phyloP scores from a whole-genome alignment of 2,329 filamentous ascomycete genomes.

The Periconia sp. region DNA sequence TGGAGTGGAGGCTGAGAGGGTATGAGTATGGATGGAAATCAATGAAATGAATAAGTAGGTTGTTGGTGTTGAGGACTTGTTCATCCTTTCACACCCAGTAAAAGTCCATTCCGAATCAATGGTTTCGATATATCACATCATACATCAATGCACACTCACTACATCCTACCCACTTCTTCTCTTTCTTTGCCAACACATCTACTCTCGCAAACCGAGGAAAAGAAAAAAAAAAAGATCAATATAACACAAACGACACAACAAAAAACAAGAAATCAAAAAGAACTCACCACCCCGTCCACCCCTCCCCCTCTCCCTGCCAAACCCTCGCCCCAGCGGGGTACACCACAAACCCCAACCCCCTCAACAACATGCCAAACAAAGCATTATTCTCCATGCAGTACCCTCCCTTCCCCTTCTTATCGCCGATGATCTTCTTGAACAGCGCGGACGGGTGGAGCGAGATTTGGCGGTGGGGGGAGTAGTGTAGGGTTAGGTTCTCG shows the following conservation, averaged over 20 bases:
- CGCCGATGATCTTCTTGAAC: constrained; percentile 58
- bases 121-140: too few relatives aligned
- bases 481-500: constrained; percentile 59
- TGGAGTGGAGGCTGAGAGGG: too few relatives aligned
- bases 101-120: too few relatives aligned
- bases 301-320: constrained; percentile 18
- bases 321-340: constrained; percentile 47
- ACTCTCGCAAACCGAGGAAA: too few relatives aligned
- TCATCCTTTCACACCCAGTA: too few relatives aligned
- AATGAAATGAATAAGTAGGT: too few relatives aligned
- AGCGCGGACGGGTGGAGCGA: constrained; percentile 53
- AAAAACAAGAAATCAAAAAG: not conserved
- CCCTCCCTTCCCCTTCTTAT: constrained; percentile 53
- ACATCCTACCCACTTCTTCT: too few relatives aligned
- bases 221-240: too few relatives aligned
- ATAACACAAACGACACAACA: not conserved
- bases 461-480: constrained; percentile 43
- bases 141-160: too few relatives aligned
- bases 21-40: too few relatives aligned
- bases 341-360: constrained; percentile 53
- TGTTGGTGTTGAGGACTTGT: not conserved
- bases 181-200: too few relatives aligned
- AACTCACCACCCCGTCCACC: constrained; percentile 34
- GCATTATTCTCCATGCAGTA: constrained; percentile 65
- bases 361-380: constrained; percentile 55